Evolutionary conservation across 2,329 filamentous ascomycete genomes (phyloP).

Genomic region (Talaromyces piceae): DNA sequence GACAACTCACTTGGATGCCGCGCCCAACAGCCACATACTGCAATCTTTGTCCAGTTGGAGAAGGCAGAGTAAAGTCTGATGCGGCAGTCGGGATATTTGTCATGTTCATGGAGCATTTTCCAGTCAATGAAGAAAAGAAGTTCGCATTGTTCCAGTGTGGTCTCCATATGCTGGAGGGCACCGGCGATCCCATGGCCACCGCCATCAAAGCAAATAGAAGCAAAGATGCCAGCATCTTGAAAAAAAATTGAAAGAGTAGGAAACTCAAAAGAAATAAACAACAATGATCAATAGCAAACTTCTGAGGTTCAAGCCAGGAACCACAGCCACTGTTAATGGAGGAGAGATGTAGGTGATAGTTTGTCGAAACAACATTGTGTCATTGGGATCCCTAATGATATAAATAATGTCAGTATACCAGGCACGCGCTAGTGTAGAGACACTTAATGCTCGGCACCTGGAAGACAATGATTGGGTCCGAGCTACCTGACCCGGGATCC

Average conservation of each 20-base stretch:
- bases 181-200: neutral
- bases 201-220: neutral
- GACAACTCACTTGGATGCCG: neutral
- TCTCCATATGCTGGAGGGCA: neutral
- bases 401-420: neutral
- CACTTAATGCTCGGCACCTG: neutral
- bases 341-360: neutral
- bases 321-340: neutral
- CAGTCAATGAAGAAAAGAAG: neutral
- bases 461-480: neutral
- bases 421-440: neutral
- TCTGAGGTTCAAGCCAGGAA: neutral
- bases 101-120: neutral
- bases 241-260: neutral
- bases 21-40: constrained; percentile 1
- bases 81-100: neutral
- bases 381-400: neutral
- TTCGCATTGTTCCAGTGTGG: neutral
- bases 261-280: neutral
- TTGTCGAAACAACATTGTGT: neutral
- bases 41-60: constrained; percentile 1
- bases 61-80: neutral
- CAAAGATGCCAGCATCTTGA: constrained; percentile 1
- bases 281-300: neutral
- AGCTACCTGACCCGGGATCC: neutral